Evolutionary conservation across 306 rosid genomes (phyloP), one percentile per base, ranked within the genome.

Genomic region (Inga leiocalycina): DNA sequence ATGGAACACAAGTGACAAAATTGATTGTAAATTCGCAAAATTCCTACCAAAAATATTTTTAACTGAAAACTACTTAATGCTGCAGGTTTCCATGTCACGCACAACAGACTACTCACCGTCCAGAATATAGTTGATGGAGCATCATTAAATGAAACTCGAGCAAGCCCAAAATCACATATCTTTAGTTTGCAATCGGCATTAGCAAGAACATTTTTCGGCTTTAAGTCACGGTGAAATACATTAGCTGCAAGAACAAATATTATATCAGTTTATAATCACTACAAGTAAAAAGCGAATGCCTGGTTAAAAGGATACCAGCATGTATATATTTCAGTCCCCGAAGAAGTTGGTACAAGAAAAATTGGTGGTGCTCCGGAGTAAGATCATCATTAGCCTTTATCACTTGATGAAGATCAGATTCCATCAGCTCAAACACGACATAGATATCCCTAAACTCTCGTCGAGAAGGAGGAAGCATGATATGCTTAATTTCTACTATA

Each of bases 161-260:
- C 99, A 77, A 97, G 99, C 79, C 99, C 99, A 85, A 97, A 97
- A 88, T 97, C 99, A 76, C 99, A 97, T 76, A 94, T 97, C 91
- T 97, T 97, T 35, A 97, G 86, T 82, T 94, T 97, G 93, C 98
- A 97, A 84, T 97, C 99, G 48, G 99, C 98, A 85, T 97, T 97
- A 20, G 98, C 98, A 83, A 97, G 97, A 85, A 97, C 94, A 59
- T 97, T 97, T 86, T 97, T 97, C 46, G 99, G 99, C 97, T 97
- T 97, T 81, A 97, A 83, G 86, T 97, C 99, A 83, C 98, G 97
- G 83, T 97, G 99, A 88, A 94, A 97, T 71, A 97, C 98, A 87
- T 97, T 97, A 35, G 97, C 98, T 97, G 91, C 84, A 86, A 87
- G 79, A 84, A 46, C 67, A 82, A 82, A 34, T 4, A 69, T 17